These are phyloP conservation scores for Phaeodactylum tricornutum DNA, from an alignment of 108 stramenopile genomes.

Conservation along the genomic window DNA sequence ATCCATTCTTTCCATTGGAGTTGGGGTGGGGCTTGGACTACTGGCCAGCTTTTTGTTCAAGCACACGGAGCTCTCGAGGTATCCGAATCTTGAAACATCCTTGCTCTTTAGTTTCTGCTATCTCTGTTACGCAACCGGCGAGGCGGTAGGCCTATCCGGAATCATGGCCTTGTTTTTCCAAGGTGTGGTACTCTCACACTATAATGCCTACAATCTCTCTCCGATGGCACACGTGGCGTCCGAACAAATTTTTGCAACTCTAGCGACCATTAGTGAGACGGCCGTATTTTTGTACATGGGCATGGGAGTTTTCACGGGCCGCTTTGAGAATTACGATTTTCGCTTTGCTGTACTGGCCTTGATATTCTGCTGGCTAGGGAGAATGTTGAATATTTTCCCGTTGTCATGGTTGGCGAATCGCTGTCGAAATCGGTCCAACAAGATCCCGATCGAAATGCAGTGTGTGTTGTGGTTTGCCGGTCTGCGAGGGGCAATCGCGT, in stretches of 20 bases:
- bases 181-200: constrained; percentile 86
- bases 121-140: constrained; percentile 87
- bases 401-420: constrained; percentile 80
- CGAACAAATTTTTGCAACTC: constrained; percentile 89
- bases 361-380: constrained; percentile 73
- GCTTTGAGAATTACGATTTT: constrained; percentile 65
- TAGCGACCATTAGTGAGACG: constrained; percentile 86
- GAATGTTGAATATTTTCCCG: constrained; percentile 89
- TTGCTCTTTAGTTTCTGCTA: constrained; percentile 93
- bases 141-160: constrained; percentile 80
- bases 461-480: constrained; percentile 95
- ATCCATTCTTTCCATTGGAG: constrained; percentile 51
- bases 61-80: constrained; percentile 71
- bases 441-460: constrained; percentile 66
- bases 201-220: constrained; percentile 93
- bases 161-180: constrained; percentile 96
- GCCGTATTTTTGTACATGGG: constrained; percentile 97
- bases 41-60: constrained; percentile 76
- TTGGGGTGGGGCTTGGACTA: constrained; percentile 87
- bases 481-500: constrained; percentile 92
- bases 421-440: constrained; percentile 31
- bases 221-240: constrained; percentile 73
- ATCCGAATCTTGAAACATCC: constrained; percentile 89
- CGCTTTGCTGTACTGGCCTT: constrained; percentile 69
- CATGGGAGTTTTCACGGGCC: constrained; percentile 89